Evolutionary conservation across 495 filamentous ascomycete genomes (phyloP), one percentile per base, ranked within the genome.

Genomic region (Hypoxylon subgilvum): DNA sequence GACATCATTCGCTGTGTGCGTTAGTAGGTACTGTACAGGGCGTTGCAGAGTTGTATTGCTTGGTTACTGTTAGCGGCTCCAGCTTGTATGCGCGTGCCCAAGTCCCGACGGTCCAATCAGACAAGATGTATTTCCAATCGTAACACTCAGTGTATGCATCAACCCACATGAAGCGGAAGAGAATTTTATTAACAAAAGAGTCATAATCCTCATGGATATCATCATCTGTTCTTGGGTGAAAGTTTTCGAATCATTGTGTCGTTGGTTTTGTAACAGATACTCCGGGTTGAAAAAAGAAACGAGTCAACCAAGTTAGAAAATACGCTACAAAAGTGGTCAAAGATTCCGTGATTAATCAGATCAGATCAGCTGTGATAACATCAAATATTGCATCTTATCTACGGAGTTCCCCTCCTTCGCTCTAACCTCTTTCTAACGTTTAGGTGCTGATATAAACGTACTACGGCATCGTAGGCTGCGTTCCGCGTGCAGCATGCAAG

Each of bases 311-410:
- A n/a, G n/a, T n/a, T n/a, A n/a, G n/a, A n/a, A n/a, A n/a, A n/a
- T n/a, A n/a, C n/a, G n/a, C n/a, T n/a, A 13, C 17, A 36, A 13
- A 36, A 36, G 34, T 36, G 8, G 5, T 22, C n/a, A n/a, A 14
- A 35, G 31, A 35, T 35, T 54, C 45, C 22, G 28, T 25, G 43
- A 44, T 36, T 35, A 31, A 46, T 44, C 36, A n/a, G 22, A 31
- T 13, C 3, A 22, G 13, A 14, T 36, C 13, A 23, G 6, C 8
- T 4, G 9, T 41, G 50, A 55, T 50, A 54, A 61, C 36, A 53
- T 28, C 49, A 54, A 53, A 35, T 43, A 22, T 36, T 28, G 35
- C 60, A 63, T 63, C 60, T 63, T 63, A 63, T 63, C 60, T 63
- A 56, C 53, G 53, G 60, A 63, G 53, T 58, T 63, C 36, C 52